phyloP scores from a whole-genome alignment of 495 filamentous ascomycete genomes.

The Penicillium canariense region DNA sequence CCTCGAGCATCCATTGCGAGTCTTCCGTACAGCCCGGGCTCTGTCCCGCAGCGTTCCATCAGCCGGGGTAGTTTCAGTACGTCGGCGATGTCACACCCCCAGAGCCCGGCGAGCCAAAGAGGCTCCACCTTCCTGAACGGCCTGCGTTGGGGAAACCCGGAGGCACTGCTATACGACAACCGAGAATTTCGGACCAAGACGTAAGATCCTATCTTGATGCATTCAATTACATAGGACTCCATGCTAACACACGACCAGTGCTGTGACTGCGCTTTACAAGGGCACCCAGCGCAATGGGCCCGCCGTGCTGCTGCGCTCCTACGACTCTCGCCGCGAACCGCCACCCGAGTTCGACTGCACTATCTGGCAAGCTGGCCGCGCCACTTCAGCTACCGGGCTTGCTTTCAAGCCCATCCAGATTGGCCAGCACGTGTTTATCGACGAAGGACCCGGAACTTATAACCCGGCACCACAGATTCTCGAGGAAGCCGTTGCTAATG shows the following conservation, averaged over 20 bases:
- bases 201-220: conserved; percentile 49
- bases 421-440: conserved; percentile 88
- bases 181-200: conserved; percentile 89
- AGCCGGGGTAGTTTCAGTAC: conserved; percentile 47
- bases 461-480: conserved; percentile 84
- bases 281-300: conserved; percentile 64
- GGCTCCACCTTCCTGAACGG: conserved; percentile 43
- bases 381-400: conserved; percentile 85
- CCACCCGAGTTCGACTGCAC: conserved; percentile 85
- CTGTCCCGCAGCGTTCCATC: conserved; percentile 42
- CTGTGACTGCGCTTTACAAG: conserved; percentile 88
- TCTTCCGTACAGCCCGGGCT: conserved; percentile 36
- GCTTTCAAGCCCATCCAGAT: conserved; percentile 96
- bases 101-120: conserved; percentile 28
- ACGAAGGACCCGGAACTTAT: conserved; percentile 88
- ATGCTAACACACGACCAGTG: conserved; percentile 46
- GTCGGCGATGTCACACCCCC: conserved; percentile 29
- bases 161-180: conserved; percentile 72
- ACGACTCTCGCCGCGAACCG: conserved; percentile 89
- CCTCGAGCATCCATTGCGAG: conserved; percentile 38
- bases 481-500: conserved; percentile 86
- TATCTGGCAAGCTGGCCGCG: conserved; percentile 94
- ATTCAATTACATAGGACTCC: not conserved
- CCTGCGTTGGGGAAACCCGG: conserved; percentile 54
- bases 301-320: conserved; percentile 79